Conservation (phyloP, 208 protist genomes). For the Trypanosoma avium region DNA sequence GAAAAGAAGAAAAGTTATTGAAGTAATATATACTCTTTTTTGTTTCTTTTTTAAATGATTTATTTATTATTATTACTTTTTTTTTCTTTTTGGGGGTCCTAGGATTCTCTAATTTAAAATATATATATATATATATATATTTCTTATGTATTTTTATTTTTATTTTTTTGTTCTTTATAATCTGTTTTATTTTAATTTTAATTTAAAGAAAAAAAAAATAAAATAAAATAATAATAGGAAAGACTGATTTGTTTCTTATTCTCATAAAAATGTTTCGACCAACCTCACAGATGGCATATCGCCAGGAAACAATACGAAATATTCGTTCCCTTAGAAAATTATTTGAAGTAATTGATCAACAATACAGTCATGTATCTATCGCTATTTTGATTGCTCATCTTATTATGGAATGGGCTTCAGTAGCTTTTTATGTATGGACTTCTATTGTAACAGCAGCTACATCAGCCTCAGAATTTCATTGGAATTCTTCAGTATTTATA, state of each 20-base stretch:
- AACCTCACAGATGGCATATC: background rate
- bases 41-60: conserved; percentile 15
- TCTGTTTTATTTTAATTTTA: conserved; percentile 2
- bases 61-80: too few species aligned
- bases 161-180: conserved; percentile 6
- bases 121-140: conserved; percentile 17
- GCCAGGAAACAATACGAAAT: conserved; percentile 21
- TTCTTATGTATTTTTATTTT: conserved; percentile 1
- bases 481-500: conserved; percentile 53
- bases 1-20: background rate
- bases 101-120: background rate
- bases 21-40: background rate
- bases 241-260: background rate
- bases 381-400: conserved; percentile 50
- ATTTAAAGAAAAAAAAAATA: conserved; percentile 7
- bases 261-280: conserved; percentile 10
- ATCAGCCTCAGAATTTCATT: conserved; percentile 44
- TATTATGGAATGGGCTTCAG: conserved; percentile 53
- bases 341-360: conserved; percentile 63
- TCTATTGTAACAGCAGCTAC: conserved; percentile 38
- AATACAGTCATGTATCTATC: conserved; percentile 66
- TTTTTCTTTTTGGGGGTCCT: too few species aligned
- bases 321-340: conserved; percentile 58
- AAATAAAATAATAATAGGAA: conserved; percentile 5
- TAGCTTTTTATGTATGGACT: conserved; percentile 75